Base-by-base conservation (phyloP, 768 basidiomycete species). In the Panaeolus papilionaceus region DNA sequence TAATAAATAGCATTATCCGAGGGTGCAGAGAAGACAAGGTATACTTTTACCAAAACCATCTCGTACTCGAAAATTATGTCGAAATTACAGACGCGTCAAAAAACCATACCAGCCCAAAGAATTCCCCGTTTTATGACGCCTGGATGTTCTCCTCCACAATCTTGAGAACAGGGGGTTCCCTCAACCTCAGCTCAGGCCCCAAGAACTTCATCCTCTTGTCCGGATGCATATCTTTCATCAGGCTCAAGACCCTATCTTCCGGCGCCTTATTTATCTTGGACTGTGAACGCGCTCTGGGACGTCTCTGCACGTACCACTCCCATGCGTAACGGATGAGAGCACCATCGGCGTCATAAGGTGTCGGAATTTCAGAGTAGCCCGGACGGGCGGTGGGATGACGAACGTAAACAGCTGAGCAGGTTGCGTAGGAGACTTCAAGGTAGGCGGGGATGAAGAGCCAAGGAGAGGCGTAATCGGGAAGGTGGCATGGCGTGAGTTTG, bases 311-410 rank as follows among this genome's bases (percentile, higher is more conserved):
- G 74, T 95, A 98, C 94, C 94, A 98, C 79, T 97, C 97, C 98
- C 98, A 99, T 3, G 94, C 92, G 67, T 94, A 86, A 66, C 94
- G 90, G 68, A 99, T 86, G 12, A 98, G 84, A 70, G 96, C 93
- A 18, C 98, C 98, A 73, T 98, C 96, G 0, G 98, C 96, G 69
- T 96, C 95, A 78, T 92, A 99, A 2, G 98, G 98, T 4, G 93
- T 94, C 6, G 97, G 95, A 42, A 99, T 92, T 78, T 99, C 98
- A 16, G 92, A 94, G 80, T 97, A 96, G 6, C 93, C 93, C 0
- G 96, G 94, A n/a, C 95, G 89, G 0, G 97, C 98, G 0, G 96
- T 98, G 8, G 98, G 98, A 74, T 99, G 95, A 42, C 98, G 93
- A 38, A 99, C 88, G 76, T 97, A 99, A 63, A 98, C 83, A 14